Percentiles rank a stretch among this genome's conserved stretches.
Evolutionary conservation across 2,329 filamentous ascomycete genomes (phyloP).

Genomic region (Trichoderma gracile): DNA sequence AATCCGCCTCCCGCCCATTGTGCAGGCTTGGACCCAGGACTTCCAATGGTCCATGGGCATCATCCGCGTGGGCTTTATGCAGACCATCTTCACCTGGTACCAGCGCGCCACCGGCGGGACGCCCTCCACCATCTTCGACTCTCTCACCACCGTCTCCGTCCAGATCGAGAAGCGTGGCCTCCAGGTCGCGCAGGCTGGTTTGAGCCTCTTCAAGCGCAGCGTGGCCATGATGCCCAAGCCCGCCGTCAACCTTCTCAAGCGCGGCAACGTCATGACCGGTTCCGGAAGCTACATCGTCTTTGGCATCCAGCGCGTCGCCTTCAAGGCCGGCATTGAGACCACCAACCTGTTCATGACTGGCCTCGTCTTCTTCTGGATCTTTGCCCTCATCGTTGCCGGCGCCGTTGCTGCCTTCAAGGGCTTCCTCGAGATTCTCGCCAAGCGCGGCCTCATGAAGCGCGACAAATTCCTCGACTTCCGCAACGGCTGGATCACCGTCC

Average conservation of each 20-base stretch:
- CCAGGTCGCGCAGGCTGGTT: slow-evolving; percentile 41
- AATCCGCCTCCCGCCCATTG: slow-evolving; percentile 81
- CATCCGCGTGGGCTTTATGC: slow-evolving; percentile 82
- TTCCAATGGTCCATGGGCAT: slow-evolving; percentile 99
- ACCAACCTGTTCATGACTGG: slow-evolving; percentile 95
- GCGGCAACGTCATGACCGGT: slow-evolving; percentile 54
- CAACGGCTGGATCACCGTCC: slow-evolving; percentile 87
- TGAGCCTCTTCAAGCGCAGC: slow-evolving; percentile 56
- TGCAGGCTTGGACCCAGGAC: slow-evolving; percentile 92
- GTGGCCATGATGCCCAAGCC: slow-evolving; percentile 52
- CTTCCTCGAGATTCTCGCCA: slow-evolving; percentile 73
- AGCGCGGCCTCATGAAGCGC: slow-evolving; percentile 73
- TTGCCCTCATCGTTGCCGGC: slow-evolving; percentile 73
- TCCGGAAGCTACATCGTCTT: slow-evolving; percentile 64
- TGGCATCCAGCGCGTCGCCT: slow-evolving; percentile 88
- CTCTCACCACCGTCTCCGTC: slow-evolving; percentile 74
- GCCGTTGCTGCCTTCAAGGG: slow-evolving; percentile 79
- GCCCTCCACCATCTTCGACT: slow-evolving; percentile 75
- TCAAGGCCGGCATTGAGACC: slow-evolving; percentile 78
- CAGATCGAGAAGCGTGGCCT: slow-evolving; percentile 69
- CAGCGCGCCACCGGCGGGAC: slow-evolving; percentile 88
- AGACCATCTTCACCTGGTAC: slow-evolving; percentile 91
- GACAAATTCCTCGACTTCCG: slow-evolving; percentile 93
- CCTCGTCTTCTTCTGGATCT: slow-evolving; percentile 82
- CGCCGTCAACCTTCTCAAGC: slow-evolving; percentile 49